These are phyloP conservation scores for Pistacia vera DNA, from an alignment of 345 rosid genomes.

Conservation along the genomic window DNA sequence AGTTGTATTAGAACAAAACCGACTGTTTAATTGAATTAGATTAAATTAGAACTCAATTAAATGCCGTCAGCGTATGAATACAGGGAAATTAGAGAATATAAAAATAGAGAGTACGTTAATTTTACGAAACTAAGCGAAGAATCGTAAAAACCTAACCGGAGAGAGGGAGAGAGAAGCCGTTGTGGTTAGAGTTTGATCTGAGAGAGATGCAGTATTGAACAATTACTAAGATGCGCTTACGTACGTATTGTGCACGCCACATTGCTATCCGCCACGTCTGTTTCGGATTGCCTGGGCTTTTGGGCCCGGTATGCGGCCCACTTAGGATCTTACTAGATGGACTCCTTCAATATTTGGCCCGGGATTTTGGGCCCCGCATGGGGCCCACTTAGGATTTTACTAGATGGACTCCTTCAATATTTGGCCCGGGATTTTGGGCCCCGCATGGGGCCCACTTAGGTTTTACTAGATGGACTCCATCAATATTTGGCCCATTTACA, in stretches of 20 bases:
- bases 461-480: too few species aligned
- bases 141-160: slow-evolving; percentile 2
- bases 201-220: neutral
- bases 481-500: too few species aligned
- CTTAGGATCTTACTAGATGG: too few species aligned
- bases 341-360: too few species aligned
- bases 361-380: neutral
- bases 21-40: neutral
- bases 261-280: slow-evolving; percentile 4
- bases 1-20: slow-evolving; percentile 4
- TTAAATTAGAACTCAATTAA: neutral
- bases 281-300: neutral
- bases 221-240: neutral
- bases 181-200: slow-evolving; percentile 12
- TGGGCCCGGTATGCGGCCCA: neutral
- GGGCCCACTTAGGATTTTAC: neutral
- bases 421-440: too few species aligned
- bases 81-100: neutral
- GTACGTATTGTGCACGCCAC: slow-evolving; percentile 5
- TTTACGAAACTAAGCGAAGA: neutral
- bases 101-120: neutral
- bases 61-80: neutral
- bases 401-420: too few species aligned
- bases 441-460: too few species aligned
- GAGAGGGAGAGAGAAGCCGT: neutral